Evolutionary conservation across 1,284 basidiomycete species (phyloP), one percentile per base, ranked within the genome.

Genomic region (Heterobasidion parviporum): DNA sequence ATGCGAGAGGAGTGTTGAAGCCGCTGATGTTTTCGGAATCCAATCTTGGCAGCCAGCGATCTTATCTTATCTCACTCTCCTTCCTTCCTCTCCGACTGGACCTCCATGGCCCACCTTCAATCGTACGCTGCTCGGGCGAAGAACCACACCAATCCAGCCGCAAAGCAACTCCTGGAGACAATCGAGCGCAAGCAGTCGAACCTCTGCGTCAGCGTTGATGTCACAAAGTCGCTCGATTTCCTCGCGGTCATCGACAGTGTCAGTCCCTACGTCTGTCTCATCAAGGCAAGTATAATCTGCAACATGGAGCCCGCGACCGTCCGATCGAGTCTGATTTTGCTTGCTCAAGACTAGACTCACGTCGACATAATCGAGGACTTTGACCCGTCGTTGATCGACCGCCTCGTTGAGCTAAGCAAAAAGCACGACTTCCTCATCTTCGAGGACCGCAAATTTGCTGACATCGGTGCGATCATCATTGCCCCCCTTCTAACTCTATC

Each of bases 361-460:
- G 84, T 98, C 61, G 97, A 99, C 70, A 92, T 99, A 61, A 80
- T 99, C 53, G 87, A 94, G 64, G 94, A 99, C 72, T 99, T 96
- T 67, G 86, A 94, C 44, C 71, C 75, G 16, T 81, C 81, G 14
- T 73, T 98, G 48, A 82, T 96, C 55, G 73, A 83, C 35, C 76
- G 82, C 59, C 78, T 99, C 46, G 77, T 84, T 57, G 74, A 75
- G 50, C 81, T 99, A 10, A 87, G 88, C 66, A 67, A 74, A 51
- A 87, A 91, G 70, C 86, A 97, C 63, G 92, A 98, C 66, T 99
- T 99, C 72, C 71, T 98, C 56, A 96, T 98, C 67, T 99, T 99
- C 63, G 96, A 99, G 73, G 97, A 99, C 74, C 80, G 97, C 63
- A 99, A 99, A 72, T 99, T 99, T 67, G 97, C 97, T 20, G 97